These are phyloP conservation scores for Karstenula rhodostoma DNA, from an alignment of 2,329 filamentous ascomycete genomes.

Conservation along the genomic window DNA sequence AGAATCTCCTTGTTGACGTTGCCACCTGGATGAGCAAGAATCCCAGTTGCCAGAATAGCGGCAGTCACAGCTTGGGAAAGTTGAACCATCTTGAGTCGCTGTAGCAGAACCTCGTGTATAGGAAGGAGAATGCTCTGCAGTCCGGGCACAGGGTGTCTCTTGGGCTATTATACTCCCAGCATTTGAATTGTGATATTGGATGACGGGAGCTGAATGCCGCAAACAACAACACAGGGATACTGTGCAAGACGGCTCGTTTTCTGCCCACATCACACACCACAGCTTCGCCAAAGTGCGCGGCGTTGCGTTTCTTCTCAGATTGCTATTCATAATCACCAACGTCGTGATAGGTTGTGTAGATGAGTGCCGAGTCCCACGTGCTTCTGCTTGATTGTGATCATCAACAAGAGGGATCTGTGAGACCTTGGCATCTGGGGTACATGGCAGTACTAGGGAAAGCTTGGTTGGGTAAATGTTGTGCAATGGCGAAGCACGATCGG, in stretches of 20 bases:
- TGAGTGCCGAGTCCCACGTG: slow-evolving; percentile 17
- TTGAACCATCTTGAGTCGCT: slow-evolving; percentile 38
- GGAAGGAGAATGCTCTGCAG: slow-evolving; percentile 3
- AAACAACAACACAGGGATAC: slow-evolving; percentile 19
- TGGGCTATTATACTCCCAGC: slow-evolving; percentile 34
- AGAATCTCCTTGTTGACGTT: slow-evolving; percentile 45
- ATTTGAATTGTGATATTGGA: slow-evolving; percentile 16
- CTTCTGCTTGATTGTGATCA: slow-evolving; percentile 20
- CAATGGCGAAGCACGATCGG: slow-evolving; percentile 20
- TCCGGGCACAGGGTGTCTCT: slow-evolving; percentile 2
- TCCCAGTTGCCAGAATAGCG: slow-evolving; percentile 35
- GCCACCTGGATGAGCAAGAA: slow-evolving; percentile 51
- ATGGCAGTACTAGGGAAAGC: slow-evolving; percentile 16
- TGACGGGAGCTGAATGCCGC: slow-evolving; percentile 21
- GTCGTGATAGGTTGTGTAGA: slow-evolving; percentile 15
- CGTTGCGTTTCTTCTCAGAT: slow-evolving; percentile 13
- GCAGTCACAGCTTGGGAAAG: slow-evolving; percentile 33
- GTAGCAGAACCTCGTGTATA: slow-evolving; percentile 6
- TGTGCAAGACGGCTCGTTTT: neutral
- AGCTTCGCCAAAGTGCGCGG: slow-evolving; percentile 1
- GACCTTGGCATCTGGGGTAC: slow-evolving; percentile 22
- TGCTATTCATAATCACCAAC: slow-evolving; percentile 15
- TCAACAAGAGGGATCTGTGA: slow-evolving; percentile 3
- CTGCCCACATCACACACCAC: slow-evolving; percentile 3
- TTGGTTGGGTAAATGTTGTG: slow-evolving; percentile 25